These are phyloP conservation scores for Gamsiella multidivaricata DNA, from an alignment of 192 early-diverging fungal genomes.

Conservation along the genomic window DNA sequence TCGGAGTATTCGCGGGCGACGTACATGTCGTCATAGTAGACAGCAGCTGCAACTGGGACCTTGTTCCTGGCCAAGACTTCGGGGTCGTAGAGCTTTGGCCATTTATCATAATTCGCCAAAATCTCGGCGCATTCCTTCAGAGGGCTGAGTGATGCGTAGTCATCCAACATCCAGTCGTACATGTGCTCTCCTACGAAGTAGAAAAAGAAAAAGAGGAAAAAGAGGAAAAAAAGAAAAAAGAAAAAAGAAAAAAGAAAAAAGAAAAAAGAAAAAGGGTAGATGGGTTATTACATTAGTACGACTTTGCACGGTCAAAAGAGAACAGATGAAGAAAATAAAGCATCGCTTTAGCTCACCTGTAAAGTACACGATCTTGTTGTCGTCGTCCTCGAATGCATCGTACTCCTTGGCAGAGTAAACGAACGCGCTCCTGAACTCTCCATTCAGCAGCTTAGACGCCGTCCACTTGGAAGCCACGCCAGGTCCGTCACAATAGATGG, in stretches of 20 bases:
- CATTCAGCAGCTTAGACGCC: conserved; percentile 64
- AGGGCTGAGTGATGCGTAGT: conserved; percentile 69
- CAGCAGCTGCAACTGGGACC: conserved; percentile 68
- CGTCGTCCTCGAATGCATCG: conserved; percentile 55
- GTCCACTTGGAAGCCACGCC: conserved; percentile 69
- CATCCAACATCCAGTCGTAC: conserved; percentile 80
- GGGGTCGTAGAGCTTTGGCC: conserved; percentile 69
- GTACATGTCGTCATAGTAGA: conserved; percentile 81
- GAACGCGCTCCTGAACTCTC: conserved; percentile 50
- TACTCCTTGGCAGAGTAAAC: conserved; percentile 59
- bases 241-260: not conserved
- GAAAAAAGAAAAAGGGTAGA: not conserved
- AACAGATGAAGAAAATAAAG: not conserved
- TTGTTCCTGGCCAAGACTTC: conserved; percentile 58
- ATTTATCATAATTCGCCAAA: conserved; percentile 64
- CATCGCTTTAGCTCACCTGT: conserved; percentile 49
- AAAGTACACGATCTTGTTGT: conserved; percentile 65
- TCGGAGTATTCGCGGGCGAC: conserved; percentile 71
- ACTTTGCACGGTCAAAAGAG: too few species aligned
- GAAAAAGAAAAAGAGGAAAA: not conserved
- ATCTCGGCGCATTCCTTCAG: conserved; percentile 67
- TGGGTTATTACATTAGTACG: too few species aligned
- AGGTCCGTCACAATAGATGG: conserved; percentile 71
- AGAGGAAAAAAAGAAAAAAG: not conserved
- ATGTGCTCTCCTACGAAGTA: conserved; percentile 64